These are phyloP conservation scores for Aspergillus aculeatinus DNA, from an alignment of 2,329 filamentous ascomycete genomes.

Conservation along the genomic window DNA sequence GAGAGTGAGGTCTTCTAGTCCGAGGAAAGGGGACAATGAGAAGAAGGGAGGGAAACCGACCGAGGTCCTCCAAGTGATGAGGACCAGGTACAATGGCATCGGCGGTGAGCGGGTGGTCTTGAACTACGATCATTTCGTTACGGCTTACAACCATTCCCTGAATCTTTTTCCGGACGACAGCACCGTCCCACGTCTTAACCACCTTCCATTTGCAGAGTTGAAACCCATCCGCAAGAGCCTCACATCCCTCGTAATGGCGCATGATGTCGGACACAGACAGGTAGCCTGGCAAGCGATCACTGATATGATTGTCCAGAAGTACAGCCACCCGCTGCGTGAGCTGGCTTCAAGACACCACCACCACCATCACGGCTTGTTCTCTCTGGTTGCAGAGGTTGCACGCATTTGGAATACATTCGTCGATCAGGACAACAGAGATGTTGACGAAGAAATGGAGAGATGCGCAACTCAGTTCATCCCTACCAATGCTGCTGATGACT, in stretches of 20 bases:
- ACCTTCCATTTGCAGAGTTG: background rate
- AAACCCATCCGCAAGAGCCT: background rate
- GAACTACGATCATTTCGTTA: background rate
- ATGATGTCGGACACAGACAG: background rate
- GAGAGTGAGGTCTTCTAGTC: background rate
- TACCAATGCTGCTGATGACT: background rate
- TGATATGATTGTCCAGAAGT: background rate
- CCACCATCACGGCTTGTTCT: background rate
- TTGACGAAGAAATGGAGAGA: background rate
- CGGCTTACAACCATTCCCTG: background rate
- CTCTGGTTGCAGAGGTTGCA: background rate
- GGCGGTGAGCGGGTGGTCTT: background rate
- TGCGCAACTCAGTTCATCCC: conserved; percentile 1
- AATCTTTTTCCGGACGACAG: background rate
- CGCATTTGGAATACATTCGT: background rate
- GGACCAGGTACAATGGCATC: background rate
- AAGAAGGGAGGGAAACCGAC: background rate
- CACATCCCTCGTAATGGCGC: background rate
- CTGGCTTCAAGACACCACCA: background rate
- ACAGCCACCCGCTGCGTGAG: background rate
- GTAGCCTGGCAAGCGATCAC: background rate
- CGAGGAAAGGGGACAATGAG: background rate
- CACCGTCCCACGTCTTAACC: background rate
- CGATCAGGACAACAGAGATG: background rate
- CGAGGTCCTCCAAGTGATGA: background rate